phyloP scores from a whole-genome alignment of 1,139 yeast genomes.

The Nadsonia commutata region DNA sequence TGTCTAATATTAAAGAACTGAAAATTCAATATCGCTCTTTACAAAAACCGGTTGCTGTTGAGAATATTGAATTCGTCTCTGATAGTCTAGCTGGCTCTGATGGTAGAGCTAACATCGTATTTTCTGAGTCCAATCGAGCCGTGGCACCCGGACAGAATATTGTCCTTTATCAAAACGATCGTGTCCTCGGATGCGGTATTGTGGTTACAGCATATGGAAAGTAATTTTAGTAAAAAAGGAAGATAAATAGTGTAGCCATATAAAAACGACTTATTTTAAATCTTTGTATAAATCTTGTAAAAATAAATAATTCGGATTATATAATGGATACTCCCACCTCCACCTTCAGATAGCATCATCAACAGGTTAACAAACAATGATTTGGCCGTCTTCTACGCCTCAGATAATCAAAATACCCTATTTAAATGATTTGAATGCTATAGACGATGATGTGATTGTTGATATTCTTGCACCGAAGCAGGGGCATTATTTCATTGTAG shows the following conservation, averaged over 20 bases:
- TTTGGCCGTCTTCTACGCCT: conserved; percentile 6
- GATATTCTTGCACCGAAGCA: conserved; percentile 3
- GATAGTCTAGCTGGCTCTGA: conserved; percentile 10
- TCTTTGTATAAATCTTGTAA: too few relatives aligned
- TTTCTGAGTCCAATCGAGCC: conserved; percentile 42
- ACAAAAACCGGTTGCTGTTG: conserved; percentile 35
- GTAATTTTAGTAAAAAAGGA: too few relatives aligned
- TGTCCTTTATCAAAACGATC: conserved; percentile 52
- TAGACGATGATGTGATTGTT: conserved; percentile 3
- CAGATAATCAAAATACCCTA: conserved; percentile 3
- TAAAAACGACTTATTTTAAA: too few relatives aligned
- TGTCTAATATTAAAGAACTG: conserved; percentile 16
- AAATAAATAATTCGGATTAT: too few relatives aligned
- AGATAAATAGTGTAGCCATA: too few relatives aligned
- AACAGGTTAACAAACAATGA: too few relatives aligned
- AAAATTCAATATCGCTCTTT: conserved; percentile 57
- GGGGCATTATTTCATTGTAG: conserved; percentile 2
- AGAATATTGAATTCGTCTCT: conserved; percentile 10
- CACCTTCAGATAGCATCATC: too few relatives aligned
- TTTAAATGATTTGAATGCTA: not conserved
- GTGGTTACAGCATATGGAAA: too few relatives aligned
- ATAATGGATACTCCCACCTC: too few relatives aligned
- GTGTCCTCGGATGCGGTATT: conserved; percentile 68
- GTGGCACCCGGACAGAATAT: conserved; percentile 84
- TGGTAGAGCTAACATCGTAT: conserved; percentile 19